A percentile compares a stretch with the other conserved stretches of the same genome.
Evolutionary conservation across 208 protist genomes (phyloP).

Genomic region (Phytomonas francai): DNA sequence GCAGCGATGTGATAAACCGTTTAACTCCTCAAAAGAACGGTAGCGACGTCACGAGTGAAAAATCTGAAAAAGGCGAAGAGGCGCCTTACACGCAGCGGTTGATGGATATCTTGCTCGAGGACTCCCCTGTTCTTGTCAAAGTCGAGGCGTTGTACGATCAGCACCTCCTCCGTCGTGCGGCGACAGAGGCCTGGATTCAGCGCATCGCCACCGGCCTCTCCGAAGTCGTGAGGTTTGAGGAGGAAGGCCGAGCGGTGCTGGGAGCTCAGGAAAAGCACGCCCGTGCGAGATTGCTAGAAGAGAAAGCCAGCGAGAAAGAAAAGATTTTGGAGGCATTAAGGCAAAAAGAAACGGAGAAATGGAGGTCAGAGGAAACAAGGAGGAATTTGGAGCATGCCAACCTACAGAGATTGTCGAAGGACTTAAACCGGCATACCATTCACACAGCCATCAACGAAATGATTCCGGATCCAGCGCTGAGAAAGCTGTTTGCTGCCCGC

Average conservation of each 20-base stretch:
- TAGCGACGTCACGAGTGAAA: background rate
- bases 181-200: conserved; percentile 50
- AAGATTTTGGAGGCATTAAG: conserved; percentile 18
- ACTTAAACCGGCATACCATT: background rate
- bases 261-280: conserved; percentile 37
- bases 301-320: conserved; percentile 17
- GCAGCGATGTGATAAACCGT: background rate
- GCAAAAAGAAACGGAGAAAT: conserved; percentile 21
- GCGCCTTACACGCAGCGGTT: background rate
- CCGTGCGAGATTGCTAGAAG: conserved; percentile 13
- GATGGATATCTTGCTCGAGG: conserved; percentile 8
- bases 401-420: conserved; percentile 4
- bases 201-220: conserved; percentile 41
- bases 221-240: conserved; percentile 43
- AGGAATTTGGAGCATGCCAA: conserved; percentile 23
- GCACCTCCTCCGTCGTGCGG: conserved; percentile 33
- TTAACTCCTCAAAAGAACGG: background rate
- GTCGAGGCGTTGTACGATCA: conserved; percentile 31
- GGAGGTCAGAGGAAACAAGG: conserved; percentile 35
- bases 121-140: conserved; percentile 20
- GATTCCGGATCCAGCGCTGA: conserved; percentile 18
- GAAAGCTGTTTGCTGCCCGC: conserved; percentile 13
- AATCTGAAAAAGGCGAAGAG: background rate
- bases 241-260: conserved; percentile 18
- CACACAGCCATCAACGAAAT: conserved; percentile 9